These are phyloP conservation scores for Ricinus communis DNA, from an alignment of 345 rosid genomes.

Conservation along the genomic window DNA sequence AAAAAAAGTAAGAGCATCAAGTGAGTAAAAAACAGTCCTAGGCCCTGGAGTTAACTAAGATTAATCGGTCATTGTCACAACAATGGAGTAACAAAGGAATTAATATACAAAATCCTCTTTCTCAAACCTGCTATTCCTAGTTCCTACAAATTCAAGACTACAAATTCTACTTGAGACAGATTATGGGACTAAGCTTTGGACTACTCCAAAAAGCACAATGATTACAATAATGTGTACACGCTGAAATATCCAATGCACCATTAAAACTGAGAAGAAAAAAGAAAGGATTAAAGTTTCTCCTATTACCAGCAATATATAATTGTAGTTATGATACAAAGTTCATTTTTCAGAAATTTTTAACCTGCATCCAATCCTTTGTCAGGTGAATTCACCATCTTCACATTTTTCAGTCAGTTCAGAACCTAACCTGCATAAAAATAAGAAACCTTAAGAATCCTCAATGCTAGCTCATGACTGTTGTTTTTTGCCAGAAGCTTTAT, in stretches of 20 bases:
- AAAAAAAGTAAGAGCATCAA: too few relatives aligned
- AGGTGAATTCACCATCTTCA: conserved; percentile 40
- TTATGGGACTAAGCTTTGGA: conserved; percentile 17
- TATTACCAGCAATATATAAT: conserved; percentile 25
- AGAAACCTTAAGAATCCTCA: neutral
- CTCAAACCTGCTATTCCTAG: conserved; percentile 24
- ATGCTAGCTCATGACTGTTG: neutral
- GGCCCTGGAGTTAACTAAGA: neutral
- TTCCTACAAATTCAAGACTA: conserved; percentile 9
- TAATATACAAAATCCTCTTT: conserved; percentile 20
- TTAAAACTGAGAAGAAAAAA: conserved; percentile 14
- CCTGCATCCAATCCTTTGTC: conserved; percentile 29
- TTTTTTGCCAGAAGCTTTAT: neutral
- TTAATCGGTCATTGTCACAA: conserved; percentile 14
- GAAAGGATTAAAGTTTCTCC: conserved; percentile 16
- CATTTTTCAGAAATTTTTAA: conserved; percentile 28
- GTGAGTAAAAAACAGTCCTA: too few relatives aligned
- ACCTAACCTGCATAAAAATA: conserved; percentile 39
- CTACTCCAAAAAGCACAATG: conserved; percentile 20
- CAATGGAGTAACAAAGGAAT: conserved; percentile 4
- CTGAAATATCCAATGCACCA: conserved; percentile 32
- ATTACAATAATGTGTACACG: conserved; percentile 29
- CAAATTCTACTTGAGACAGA: conserved; percentile 20
- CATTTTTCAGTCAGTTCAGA: conserved; percentile 36
- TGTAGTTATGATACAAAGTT: conserved; percentile 43